Conservation (phyloP, 257 asterid genomes). For the Buddleja alternifolia region DNA sequence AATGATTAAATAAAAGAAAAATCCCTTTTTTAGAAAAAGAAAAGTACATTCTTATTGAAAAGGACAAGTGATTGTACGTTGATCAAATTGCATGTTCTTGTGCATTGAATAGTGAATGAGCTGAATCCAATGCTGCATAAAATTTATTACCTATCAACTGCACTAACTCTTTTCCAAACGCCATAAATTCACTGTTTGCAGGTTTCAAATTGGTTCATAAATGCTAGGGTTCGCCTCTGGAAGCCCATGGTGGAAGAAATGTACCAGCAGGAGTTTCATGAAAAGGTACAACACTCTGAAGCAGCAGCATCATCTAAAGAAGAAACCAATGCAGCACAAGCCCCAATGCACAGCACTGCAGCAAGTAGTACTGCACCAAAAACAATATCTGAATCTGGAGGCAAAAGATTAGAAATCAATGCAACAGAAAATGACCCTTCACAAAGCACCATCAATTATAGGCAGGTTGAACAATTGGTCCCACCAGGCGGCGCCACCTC, state of each 20-base stretch:
- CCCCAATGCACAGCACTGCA: constrained; percentile 33
- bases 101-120: constrained; percentile 31
- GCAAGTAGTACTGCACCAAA: constrained; percentile 10
- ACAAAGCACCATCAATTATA: constrained; percentile 36
- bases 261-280: constrained; percentile 66
- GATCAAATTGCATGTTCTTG: background rate
- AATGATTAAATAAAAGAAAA: background rate
- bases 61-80: background rate
- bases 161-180: background rate
- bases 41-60: background rate
- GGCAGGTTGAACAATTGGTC: constrained; percentile 46
- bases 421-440: constrained; percentile 55
- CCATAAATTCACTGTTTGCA: constrained; percentile 36
- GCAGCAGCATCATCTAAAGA: constrained; percentile 22
- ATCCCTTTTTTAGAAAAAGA: background rate
- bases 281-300: constrained; percentile 31
- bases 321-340: constrained; percentile 23
- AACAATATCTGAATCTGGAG: constrained; percentile 28
- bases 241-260: constrained; percentile 91
- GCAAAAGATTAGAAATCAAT: constrained; percentile 45
- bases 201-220: constrained; percentile 95
- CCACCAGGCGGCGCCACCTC: constrained; percentile 30
- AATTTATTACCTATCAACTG: constrained; percentile 10
- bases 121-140: constrained; percentile 24
- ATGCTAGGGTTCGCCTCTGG: constrained; percentile 94